A percentile compares a stretch with the other conserved stretches of the same genome.
phyloP scores from a whole-genome alignment of 306 rosid genomes.

The Fagus crenata region DNA sequence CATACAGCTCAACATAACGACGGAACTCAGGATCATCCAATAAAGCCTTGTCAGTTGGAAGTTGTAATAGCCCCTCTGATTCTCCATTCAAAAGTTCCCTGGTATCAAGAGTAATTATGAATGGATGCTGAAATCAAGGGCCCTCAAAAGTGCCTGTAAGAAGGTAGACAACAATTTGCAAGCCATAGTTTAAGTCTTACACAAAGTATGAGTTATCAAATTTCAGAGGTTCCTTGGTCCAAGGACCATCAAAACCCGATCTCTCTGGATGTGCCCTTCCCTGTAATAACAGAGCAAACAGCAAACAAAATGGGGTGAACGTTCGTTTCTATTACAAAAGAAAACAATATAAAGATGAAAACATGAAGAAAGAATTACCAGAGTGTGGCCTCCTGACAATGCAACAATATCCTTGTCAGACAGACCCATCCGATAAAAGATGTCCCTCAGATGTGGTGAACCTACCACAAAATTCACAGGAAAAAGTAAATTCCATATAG shows the following conservation, averaged over 20 bases:
- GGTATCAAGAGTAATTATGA: slow-evolving; percentile 32
- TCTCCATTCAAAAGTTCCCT: slow-evolving; percentile 71
- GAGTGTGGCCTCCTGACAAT: slow-evolving; percentile 82
- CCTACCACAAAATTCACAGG: slow-evolving; percentile 47
- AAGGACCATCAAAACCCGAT: slow-evolving; percentile 91
- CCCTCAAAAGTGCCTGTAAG: slow-evolving; percentile 11
- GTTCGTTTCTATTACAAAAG: slow-evolving; percentile 5
- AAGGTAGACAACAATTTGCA: slow-evolving; percentile 23
- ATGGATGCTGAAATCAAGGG: slow-evolving; percentile 13
- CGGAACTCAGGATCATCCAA: slow-evolving; percentile 68
- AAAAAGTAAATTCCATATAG: background rate
- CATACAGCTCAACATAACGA: slow-evolving; percentile 68
- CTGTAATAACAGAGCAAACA: slow-evolving; percentile 40
- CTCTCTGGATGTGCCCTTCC: slow-evolving; percentile 87
- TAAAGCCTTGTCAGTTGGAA: slow-evolving; percentile 76
- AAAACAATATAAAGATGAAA: slow-evolving; percentile 22
- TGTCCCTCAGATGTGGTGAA: slow-evolving; percentile 64
- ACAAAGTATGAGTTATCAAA: slow-evolving; percentile 82
- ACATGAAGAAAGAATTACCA: slow-evolving; percentile 48
- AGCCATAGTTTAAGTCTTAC: slow-evolving; percentile 45
- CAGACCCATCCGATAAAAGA: slow-evolving; percentile 82
- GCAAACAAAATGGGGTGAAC: slow-evolving; percentile 23
- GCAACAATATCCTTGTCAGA: slow-evolving; percentile 88
- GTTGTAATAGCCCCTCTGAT: slow-evolving; percentile 58
- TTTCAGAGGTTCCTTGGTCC: slow-evolving; percentile 85